Evolutionary conservation across 768 basidiomycete genomes (phyloP).

Genomic region (Amanita inopinata): DNA sequence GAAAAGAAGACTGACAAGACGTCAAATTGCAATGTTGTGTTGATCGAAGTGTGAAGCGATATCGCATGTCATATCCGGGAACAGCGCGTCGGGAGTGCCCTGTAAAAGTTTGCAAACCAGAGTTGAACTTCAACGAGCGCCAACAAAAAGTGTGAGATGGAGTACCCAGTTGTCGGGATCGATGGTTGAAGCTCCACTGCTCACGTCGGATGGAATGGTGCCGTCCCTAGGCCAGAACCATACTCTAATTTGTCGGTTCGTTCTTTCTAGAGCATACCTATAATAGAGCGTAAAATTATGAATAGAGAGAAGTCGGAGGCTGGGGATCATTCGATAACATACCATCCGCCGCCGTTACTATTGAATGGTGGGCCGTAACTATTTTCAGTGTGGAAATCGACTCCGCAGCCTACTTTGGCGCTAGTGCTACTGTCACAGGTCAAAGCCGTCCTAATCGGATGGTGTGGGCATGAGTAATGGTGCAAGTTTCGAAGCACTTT

Average conservation of each 20-base stretch:
- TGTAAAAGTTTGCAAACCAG: conserved; percentile 13
- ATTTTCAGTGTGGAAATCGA: conserved; percentile 22
- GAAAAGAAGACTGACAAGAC: conserved; percentile 23
- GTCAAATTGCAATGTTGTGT: conserved; percentile 55
- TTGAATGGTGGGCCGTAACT: conserved; percentile 51
- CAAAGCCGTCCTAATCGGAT: conserved; percentile 19
- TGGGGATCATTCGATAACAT: conserved; percentile 15
- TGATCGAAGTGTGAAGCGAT: conserved; percentile 41
- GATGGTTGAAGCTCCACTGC: conserved; percentile 19
- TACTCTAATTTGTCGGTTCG: conserved; percentile 37
- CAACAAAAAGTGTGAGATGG: conserved; percentile 5
- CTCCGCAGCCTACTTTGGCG: conserved; percentile 44
- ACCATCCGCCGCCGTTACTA: conserved; percentile 49
- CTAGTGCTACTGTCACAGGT: conserved; percentile 36
- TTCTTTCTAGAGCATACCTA: conserved; percentile 51
- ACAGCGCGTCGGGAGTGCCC: conserved; percentile 48
- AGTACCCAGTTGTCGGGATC: conserved; percentile 36
- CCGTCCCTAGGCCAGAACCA: conserved; percentile 52
- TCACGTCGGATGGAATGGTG: conserved; percentile 32
- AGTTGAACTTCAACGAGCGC: no score
- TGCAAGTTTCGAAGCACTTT: conserved; percentile 6
- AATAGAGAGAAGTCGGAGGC: not conserved
- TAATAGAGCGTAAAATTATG: conserved; percentile 3
- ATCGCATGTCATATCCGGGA: conserved; percentile 52
- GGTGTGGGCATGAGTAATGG: not conserved